Conservation (phyloP, 768 basidiomycete species). For the Suillus fuscotomentosus region DNA sequence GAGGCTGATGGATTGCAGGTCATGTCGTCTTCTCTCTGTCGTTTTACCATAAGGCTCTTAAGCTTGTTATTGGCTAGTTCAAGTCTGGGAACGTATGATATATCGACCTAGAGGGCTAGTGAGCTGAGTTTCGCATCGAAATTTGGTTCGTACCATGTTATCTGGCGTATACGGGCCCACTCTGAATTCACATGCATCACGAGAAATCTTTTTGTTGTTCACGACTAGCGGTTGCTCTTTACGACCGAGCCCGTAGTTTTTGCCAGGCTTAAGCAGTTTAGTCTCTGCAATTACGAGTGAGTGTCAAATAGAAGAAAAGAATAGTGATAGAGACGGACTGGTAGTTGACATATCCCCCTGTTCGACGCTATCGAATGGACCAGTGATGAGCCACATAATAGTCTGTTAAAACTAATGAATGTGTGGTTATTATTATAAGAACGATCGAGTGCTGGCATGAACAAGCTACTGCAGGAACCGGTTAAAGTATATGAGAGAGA, state of each 20-base stretch:
- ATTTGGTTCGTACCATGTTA: constrained; percentile 49
- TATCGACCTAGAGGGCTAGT: constrained; percentile 42
- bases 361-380: constrained; percentile 49
- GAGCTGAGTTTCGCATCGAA: neutral
- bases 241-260: constrained; percentile 54
- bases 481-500: neutral
- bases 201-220: constrained; percentile 63
- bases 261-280: constrained; percentile 65
- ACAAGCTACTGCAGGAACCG: neutral
- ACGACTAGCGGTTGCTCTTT: constrained; percentile 52
- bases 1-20: constrained; percentile 37
- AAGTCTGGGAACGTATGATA: constrained; percentile 46
- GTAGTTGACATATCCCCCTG: constrained; percentile 33
- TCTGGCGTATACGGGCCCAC: constrained; percentile 52
- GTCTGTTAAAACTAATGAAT: neutral
- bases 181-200: constrained; percentile 54
- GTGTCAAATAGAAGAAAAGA: neutral
- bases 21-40: constrained; percentile 30
- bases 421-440: neutral
- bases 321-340: constrained; percentile 33
- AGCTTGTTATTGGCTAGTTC: constrained; percentile 46
- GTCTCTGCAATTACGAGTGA: constrained; percentile 22
- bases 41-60: constrained; percentile 42
- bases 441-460: neutral
- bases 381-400: constrained; percentile 54